Evolutionary conservation across 352 stramenopile species (phyloP).

Genomic region (Phytophthora pistaciae): DNA sequence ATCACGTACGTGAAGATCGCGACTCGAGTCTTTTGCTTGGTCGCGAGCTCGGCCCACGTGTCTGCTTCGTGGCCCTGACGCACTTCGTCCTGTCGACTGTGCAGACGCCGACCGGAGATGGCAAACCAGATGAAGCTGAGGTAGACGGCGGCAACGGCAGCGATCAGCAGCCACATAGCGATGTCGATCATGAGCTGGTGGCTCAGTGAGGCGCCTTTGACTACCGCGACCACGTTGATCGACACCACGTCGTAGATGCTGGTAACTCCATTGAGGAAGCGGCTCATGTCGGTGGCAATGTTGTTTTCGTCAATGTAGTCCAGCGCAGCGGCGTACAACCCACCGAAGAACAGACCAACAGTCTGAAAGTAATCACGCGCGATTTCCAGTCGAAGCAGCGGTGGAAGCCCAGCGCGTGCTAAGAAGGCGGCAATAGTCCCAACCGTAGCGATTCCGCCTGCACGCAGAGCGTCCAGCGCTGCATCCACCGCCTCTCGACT

Average conservation of each 20-base stretch:
- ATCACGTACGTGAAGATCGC: constrained; percentile 46
- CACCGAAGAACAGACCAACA: constrained; percentile 43
- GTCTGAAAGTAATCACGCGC: constrained; percentile 44
- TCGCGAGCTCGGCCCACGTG: constrained; percentile 31
- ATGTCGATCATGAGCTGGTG: constrained; percentile 32
- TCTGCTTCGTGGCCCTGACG: constrained; percentile 44
- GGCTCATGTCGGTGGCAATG: background rate
- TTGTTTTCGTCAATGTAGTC: background rate
- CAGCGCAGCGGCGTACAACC: constrained; percentile 25
- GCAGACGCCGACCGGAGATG: constrained; percentile 27
- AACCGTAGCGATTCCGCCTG: background rate
- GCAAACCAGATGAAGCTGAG: constrained; percentile 42
- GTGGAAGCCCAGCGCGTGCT: background rate
- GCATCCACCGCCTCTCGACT: background rate
- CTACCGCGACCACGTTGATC: background rate
- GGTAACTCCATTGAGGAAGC: background rate
- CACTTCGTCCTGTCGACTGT: constrained; percentile 44
- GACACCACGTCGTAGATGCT: constrained; percentile 5
- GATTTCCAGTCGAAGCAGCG: constrained; percentile 43
- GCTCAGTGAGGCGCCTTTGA: background rate
- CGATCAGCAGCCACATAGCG: constrained; percentile 1
- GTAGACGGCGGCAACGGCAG: constrained; percentile 21
- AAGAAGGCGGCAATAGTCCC: background rate
- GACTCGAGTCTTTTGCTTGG: constrained; percentile 36
- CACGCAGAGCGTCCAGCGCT: background rate